A percentile compares a stretch with the other conserved stretches of the same genome.
Evolutionary conservation across 2,329 filamentous ascomycete species (phyloP).

Genomic region (Colletotrichum chlorophyti): DNA sequence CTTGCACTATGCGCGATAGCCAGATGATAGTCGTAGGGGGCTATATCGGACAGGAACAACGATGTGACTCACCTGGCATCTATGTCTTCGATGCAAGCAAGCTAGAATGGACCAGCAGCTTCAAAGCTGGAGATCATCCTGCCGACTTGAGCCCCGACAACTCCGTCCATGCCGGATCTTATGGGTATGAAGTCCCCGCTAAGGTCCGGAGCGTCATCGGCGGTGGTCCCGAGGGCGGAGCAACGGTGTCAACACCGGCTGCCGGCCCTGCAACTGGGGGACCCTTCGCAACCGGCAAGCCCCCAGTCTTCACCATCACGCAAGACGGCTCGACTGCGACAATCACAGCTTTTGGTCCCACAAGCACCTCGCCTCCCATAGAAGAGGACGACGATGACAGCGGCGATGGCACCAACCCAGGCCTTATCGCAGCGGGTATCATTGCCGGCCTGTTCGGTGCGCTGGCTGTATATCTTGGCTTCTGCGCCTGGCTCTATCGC

Average conservation of each 20-base stretch:
- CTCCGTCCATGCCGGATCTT: constrained; percentile 62
- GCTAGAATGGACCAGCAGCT: constrained; percentile 68
- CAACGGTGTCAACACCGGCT: constrained; percentile 70
- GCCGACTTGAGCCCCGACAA: constrained; percentile 55
- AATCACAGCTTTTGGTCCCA: constrained; percentile 42
- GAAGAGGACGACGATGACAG: neutral
- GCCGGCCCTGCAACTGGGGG: constrained; percentile 68
- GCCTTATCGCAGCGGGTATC: constrained; percentile 56
- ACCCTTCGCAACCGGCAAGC: constrained; percentile 73
- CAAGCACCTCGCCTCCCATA: constrained; percentile 46
- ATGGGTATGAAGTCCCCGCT: constrained; percentile 71
- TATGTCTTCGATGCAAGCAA: constrained; percentile 76
- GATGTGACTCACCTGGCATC: constrained; percentile 72
- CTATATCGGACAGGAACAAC: constrained; percentile 66
- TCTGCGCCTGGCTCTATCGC: constrained; percentile 77
- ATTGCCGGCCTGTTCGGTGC: constrained; percentile 71
- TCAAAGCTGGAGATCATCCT: constrained; percentile 61
- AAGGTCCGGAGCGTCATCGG: constrained; percentile 68
- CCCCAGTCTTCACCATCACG: constrained; percentile 73
- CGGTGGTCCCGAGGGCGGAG: constrained; percentile 65
- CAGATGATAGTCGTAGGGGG: constrained; percentile 77
- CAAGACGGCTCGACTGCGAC: constrained; percentile 55
- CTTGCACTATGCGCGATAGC: constrained; percentile 72
- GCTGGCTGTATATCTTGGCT: constrained; percentile 69
- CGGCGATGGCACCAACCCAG: constrained; percentile 38